phyloP scores from a whole-genome alignment of 2,329 filamentous ascomycete species.

The Scorias spongiosa region DNA sequence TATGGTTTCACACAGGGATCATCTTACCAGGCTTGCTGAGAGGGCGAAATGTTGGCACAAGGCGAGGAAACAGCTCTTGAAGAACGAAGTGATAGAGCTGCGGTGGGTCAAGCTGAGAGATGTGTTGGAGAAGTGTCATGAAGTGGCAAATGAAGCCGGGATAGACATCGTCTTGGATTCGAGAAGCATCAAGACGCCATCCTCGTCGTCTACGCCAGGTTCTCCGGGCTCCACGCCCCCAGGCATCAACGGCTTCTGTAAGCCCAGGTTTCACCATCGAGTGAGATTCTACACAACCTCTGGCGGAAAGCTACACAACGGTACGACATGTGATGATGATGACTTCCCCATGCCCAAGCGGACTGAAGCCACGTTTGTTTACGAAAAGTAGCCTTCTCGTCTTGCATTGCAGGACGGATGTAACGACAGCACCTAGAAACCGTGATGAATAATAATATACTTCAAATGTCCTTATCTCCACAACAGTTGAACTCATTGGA shows the following conservation, averaged over 20 bases:
- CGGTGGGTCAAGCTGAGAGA: constrained; percentile 7
- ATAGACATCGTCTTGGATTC: not conserved
- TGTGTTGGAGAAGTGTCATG: constrained; percentile 5
- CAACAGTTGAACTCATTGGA: no score
- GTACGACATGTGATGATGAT: not conserved
- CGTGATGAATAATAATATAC: no score
- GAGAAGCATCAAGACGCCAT: not conserved
- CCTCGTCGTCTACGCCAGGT: not conserved
- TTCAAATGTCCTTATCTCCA: no score
- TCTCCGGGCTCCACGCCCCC: not conserved
- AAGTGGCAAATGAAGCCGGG: not conserved
- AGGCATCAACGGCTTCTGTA: not conserved
- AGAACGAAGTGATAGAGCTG: constrained; percentile 1
- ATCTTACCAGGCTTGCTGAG: constrained; percentile 3
- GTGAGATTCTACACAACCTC: not conserved
- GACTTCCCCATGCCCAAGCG: not conserved
- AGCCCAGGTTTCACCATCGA: not conserved
- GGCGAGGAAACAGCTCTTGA: constrained; percentile 2
- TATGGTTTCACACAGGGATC: constrained; percentile 2
- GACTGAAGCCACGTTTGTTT: not conserved
- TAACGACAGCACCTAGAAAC: no score
- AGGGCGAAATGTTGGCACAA: constrained; percentile 2
- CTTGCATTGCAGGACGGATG: no score
- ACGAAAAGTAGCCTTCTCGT: not conserved
- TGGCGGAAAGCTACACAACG: not conserved